phyloP scores from a whole-genome alignment of 179 eudicot species.

The Sideroxylon spinosum region DNA sequence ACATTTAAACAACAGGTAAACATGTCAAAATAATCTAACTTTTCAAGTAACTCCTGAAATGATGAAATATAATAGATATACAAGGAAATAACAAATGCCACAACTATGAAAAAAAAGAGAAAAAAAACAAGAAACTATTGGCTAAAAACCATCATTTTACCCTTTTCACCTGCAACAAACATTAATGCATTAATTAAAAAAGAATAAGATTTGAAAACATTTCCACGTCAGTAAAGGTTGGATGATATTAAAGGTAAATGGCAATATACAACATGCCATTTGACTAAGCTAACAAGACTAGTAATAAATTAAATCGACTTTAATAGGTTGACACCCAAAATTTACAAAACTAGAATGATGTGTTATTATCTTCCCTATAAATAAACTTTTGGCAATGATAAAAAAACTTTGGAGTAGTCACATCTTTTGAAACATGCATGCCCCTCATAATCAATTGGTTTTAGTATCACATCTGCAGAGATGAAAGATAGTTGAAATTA shows the following conservation, averaged over 20 bases:
- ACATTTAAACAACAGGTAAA: slow-evolving; percentile 51
- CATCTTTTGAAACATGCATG: slow-evolving; percentile 24
- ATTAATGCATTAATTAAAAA: background rate
- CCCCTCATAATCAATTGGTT: slow-evolving; percentile 42
- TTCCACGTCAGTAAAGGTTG: background rate
- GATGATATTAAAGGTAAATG: too few relatives aligned
- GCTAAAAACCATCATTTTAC: too few relatives aligned
- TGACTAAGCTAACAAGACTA: too few relatives aligned
- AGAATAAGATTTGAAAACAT: background rate
- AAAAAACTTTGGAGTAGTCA: slow-evolving; percentile 46
- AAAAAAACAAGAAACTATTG: too few relatives aligned
- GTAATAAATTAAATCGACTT: background rate
- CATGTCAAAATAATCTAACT: background rate
- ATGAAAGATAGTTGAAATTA: slow-evolving; percentile 6
- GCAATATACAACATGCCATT: too few relatives aligned
- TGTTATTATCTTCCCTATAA: slow-evolving; percentile 48
- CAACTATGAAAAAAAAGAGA: too few relatives aligned
- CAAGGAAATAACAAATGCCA: too few relatives aligned
- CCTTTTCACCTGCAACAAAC: too few relatives aligned
- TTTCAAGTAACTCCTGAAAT: slow-evolving; percentile 3
- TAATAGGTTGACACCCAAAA: background rate
- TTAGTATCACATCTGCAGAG: slow-evolving; percentile 45
- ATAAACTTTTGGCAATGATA: slow-evolving; percentile 67
- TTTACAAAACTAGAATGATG: background rate
- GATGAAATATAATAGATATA: background rate